Base-by-base conservation (phyloP, 345 rosid species). In the Geranium rotundifolium region DNA sequence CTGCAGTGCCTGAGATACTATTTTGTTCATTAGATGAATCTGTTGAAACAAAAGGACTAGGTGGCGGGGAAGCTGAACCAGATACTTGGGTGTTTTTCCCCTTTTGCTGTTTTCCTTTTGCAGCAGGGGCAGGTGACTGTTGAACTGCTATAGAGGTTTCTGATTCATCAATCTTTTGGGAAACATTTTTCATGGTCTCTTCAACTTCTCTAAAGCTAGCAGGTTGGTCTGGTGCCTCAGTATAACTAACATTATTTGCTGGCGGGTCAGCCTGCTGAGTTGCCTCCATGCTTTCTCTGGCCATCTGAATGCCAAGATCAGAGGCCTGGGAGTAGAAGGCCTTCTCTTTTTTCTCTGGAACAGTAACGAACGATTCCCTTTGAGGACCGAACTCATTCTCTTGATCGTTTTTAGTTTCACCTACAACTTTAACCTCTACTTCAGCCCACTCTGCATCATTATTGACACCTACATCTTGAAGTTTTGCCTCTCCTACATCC, bases 241-340 rank as follows among this genome's bases (percentile, higher is more conserved):
- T 59, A 57, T 64, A 66, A 65, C 71, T 56, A 60, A 59, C 69
- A 34, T 63, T 75, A 71, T 61, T 64, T 46, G 52, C 52, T 46
- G 12, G 52, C 52, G 16, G 12, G 19, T 61, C 58, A 64, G 59
- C 64, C 59, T 69, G 78, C 60, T 19, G 75, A 65, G 67, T 67
- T 62, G 65, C 79, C 65, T 69, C 85, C 70, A 61, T 65, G 69
- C 56, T 65, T 77, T 84, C 92, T 74, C 80, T 78, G 17, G 78
- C 77, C 82, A 82, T 73, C 73, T 78, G 81, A 68, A 82, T 76
- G 75, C 87, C 73, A 61, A 84, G 81, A 78, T 80, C 84, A 4
- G 89, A 82, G 29, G 92, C 84, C 79, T 84, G 89, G 62, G 89
- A 86, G 61, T 79, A 81, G 60, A 86, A 78, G 5, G 74, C 67